Base-by-base conservation (phyloP, 768 basidiomycete species). In the Chiua virens region DNA sequence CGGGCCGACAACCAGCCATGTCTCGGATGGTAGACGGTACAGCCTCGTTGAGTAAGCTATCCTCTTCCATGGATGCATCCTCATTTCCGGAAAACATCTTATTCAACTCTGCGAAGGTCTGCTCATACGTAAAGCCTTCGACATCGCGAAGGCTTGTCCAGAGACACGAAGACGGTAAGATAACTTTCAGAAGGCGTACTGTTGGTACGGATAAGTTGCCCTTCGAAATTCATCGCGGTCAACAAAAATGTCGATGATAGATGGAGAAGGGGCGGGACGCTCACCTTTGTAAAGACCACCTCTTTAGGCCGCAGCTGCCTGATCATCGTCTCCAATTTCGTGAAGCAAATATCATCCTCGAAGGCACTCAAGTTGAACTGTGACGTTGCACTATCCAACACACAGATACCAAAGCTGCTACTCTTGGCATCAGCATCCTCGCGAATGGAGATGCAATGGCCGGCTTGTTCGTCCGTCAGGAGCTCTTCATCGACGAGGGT, bases 311-410 rank as follows among this genome's bases (percentile, higher is more conserved):
- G 75, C 48, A 98, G 73, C 66, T 96, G 94, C 55, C 96, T 78
- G 73, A 98, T 82, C 60, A 97, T 74, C 1, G 97, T 99, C 72
- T 98, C 97, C 52, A 99, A 70, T 66, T 85, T 88, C 5, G 97
- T 98, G 30, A 92, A 80, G 63, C 90, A 95, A 13, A 92, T 78
- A 65, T 99, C 97, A 59, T 99, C 97, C 51, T 88, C 82, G 67
- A 98, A 97, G 1, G 80, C 76, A 49, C 89, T 89, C 62, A 99
- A 65, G 63, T 92, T 87, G 75, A 99, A 98, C 66, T 96, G 89
- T 40, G 92, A 95, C 0, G 97, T 99, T 4, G 97, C 81, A 52
- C 93, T 95, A 66, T 99, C 97, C 60, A 98, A 70, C 8, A 94
- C 85, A 63, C 92, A 96, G 37, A 98, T 72, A 0, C 97, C 97